phyloP scores from a whole-genome alignment of 345 rosid species.

The Pistacia vera region DNA sequence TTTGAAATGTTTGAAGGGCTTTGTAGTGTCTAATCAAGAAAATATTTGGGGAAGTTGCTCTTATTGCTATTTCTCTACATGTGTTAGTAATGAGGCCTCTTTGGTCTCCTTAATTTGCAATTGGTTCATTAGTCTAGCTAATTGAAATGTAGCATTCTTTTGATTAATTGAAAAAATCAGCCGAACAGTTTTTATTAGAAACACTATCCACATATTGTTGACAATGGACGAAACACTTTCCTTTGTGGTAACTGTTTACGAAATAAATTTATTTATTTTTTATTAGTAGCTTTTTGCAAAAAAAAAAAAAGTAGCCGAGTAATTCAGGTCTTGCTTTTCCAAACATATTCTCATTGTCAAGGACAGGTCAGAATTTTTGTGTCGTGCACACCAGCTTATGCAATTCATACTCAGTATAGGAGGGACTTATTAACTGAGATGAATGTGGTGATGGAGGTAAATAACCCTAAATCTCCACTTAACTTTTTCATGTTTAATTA shows the following conservation, averaged over 20 bases:
- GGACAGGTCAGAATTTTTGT: no score
- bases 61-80: neutral
- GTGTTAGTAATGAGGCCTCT: neutral
- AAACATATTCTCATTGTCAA: no score
- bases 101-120: neutral
- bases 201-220: neutral
- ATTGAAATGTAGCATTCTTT: neutral
- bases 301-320: no score
- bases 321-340: no score
- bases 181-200: neutral
- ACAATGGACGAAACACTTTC: no score
- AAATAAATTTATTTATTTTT: no score
- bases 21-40: neutral
- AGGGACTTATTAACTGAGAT: no score
- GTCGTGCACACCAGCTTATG: no score
- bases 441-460: neutral
- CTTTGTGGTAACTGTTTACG: no score
- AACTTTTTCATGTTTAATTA: neutral
- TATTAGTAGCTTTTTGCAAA: no score
- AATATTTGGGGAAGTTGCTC: neutral
- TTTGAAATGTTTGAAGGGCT: neutral
- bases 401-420: no score
- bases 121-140: neutral
- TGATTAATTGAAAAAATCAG: neutral
- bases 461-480: neutral